Conservation (phyloP, 2,329 filamentous ascomycete species). For the Fusarium solani-melongenae region DNA sequence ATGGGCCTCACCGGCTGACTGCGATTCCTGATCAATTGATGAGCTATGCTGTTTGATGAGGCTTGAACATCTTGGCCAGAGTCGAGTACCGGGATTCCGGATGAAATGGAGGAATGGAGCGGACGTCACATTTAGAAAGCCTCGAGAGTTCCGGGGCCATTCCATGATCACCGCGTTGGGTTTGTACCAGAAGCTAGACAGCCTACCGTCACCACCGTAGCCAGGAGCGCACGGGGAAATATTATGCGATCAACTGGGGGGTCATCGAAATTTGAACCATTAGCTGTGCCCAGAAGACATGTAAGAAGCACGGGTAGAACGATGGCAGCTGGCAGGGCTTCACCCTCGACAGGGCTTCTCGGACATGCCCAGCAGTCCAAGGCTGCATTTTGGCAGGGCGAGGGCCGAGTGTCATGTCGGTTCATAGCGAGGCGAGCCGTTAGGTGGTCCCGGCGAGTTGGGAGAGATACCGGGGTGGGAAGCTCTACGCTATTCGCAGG, state of each 20-base stretch:
- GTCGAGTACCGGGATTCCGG: background rate
- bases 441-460: slow-evolving; percentile 42
- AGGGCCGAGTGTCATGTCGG: slow-evolving; percentile 42
- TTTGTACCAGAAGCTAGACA: slow-evolving; percentile 4
- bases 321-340: slow-evolving; percentile 8
- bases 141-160: slow-evolving; percentile 24
- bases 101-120: slow-evolving; percentile 3
- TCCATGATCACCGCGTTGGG: slow-evolving; percentile 20
- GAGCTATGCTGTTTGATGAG: slow-evolving; percentile 10
- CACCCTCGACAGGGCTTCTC: background rate
- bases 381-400: slow-evolving; percentile 6
- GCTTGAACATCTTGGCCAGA: background rate
- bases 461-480: slow-evolving; percentile 30
- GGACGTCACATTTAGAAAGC: slow-evolving; percentile 14
- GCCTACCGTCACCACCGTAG: slow-evolving; percentile 34
- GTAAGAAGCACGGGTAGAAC: slow-evolving; percentile 14
- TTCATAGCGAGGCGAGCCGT: slow-evolving; percentile 43
- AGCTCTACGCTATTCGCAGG: slow-evolving; percentile 28
- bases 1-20: background rate
- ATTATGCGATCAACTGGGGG: slow-evolving; percentile 15
- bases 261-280: slow-evolving; percentile 26
- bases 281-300: slow-evolving; percentile 20
- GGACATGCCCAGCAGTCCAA: background rate
- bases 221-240: slow-evolving; percentile 12
- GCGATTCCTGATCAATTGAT: background rate